These are phyloP conservation scores for Komagataella mondaviorum DNA, from an alignment of 805 yeast species.

Conservation along the genomic window DNA sequence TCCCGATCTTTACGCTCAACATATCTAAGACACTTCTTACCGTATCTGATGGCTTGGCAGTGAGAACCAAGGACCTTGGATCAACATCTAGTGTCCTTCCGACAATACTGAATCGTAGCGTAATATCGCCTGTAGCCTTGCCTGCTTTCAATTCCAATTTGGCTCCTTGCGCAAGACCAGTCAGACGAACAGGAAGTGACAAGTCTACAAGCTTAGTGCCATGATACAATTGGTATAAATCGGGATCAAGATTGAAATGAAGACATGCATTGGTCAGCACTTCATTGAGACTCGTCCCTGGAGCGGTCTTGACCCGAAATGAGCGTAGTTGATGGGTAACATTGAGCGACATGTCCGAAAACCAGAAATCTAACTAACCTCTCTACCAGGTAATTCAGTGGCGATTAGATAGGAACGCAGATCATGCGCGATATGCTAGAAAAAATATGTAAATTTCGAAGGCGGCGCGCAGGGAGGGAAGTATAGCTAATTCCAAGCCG, in stretches of 20 bases:
- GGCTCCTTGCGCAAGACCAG: constrained; percentile 30
- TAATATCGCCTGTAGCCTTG: constrained; percentile 1
- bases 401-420: neutral
- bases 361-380: neutral
- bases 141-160: constrained; percentile 17
- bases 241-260: constrained; percentile 21
- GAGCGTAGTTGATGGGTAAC: constrained; percentile 20
- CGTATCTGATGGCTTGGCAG: neutral
- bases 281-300: constrained; percentile 22
- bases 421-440: neutral
- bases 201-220: constrained; percentile 19
- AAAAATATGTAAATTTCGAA: neutral
- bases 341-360: constrained; percentile 21
- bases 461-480: neutral
- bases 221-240: constrained; percentile 9
- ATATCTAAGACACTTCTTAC: neutral
- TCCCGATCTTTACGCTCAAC: neutral
- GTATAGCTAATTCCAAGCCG: neutral
- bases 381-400: neutral
- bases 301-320: constrained; percentile 19
- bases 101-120: neutral
- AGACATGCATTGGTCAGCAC: constrained; percentile 19
- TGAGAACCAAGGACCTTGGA: neutral
- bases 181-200: constrained; percentile 27
- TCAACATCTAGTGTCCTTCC: neutral